Percentiles rank a stretch among this genome's conserved stretches.
Conservation (phyloP, 78 protist species). For the slime mould (Dictyostelium discoideum) region DNA sequence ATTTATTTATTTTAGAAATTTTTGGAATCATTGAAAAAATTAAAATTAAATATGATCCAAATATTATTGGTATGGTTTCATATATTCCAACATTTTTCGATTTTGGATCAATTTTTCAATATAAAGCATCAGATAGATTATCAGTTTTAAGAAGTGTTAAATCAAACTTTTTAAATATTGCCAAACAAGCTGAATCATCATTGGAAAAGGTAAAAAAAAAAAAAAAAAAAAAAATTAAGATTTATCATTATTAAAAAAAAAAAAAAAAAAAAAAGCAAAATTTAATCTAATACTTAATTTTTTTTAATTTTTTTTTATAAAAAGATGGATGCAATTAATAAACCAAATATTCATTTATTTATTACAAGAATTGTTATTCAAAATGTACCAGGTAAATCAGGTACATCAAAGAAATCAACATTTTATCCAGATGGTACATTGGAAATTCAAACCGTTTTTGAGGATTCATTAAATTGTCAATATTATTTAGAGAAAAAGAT, state of each 20-base stretch:
- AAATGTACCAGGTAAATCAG: constrained; percentile 62
- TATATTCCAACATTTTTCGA: constrained; percentile 43
- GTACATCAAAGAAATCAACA: constrained; percentile 64
- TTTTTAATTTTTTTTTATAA: not conserved
- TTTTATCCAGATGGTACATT: constrained; percentile 73
- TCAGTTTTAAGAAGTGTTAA: constrained; percentile 27
- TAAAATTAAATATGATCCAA: constrained; percentile 57
- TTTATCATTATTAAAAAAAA: not conserved
- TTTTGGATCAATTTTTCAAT: constrained; percentile 31
- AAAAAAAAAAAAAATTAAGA: no score
- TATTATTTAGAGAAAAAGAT: constrained; percentile 74
- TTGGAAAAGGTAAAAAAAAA: constrained; percentile 45
- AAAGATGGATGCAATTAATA: constrained; percentile 52
- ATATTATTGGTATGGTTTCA: constrained; percentile 43
- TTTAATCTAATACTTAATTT: not conserved
- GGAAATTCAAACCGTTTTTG: constrained; percentile 47
- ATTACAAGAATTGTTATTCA: constrained; percentile 48
- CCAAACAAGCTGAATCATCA: constrained; percentile 45
- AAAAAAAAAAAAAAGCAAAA: not conserved
- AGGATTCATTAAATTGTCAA: constrained; percentile 48
- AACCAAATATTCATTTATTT: constrained; percentile 46
- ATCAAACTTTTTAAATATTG: constrained; percentile 15
- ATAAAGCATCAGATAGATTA: constrained; percentile 16
- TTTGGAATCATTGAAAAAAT: constrained; percentile 42
- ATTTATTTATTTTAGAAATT: constrained; percentile 13